Percentiles rank a stretch among this genome's conserved stretches.
These are phyloP conservation scores for Phaffia australis DNA, from an alignment of 768 basidiomycete genomes.

Conservation along the genomic window DNA sequence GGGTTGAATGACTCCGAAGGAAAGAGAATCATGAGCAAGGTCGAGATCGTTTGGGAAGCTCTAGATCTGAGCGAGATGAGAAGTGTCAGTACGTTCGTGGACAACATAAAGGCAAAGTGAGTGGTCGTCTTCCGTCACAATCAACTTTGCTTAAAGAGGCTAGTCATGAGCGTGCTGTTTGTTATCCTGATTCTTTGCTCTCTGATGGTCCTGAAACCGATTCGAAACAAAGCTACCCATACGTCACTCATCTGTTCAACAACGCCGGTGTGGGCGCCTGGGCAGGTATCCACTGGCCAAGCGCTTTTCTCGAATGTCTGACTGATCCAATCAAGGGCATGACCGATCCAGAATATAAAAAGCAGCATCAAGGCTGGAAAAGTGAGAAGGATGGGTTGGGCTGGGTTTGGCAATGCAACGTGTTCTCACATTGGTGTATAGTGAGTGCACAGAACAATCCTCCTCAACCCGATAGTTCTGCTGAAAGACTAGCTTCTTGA, in stretches of 20 bases:
- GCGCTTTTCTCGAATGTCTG: conserved; percentile 45
- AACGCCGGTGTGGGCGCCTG: conserved; percentile 67
- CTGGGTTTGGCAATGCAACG: conserved; percentile 72
- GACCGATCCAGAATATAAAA: conserved; percentile 49
- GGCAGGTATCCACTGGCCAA: conserved; percentile 46
- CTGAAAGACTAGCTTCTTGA: not conserved
- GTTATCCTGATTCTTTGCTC: conserved; percentile 12
- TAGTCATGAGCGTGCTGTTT: not conserved
- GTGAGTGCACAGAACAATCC: conserved; percentile 43
- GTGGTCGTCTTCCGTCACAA: conserved; percentile 23
- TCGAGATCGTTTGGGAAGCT: conserved; percentile 52
- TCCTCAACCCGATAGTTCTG: not conserved
- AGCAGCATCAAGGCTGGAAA: conserved; percentile 50
- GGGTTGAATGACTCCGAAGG: conserved; percentile 43
- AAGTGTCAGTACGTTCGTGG: conserved; percentile 55
- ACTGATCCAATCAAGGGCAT: conserved; percentile 44
- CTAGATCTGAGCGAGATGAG: conserved; percentile 55
- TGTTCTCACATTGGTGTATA: conserved; percentile 68
- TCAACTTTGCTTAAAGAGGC: not conserved
- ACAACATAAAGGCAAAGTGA: conserved; percentile 49
- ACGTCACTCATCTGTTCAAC: conserved; percentile 66
- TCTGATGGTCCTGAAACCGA: not conserved
- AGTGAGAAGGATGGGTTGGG: conserved; percentile 58
- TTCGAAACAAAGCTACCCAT: conserved; percentile 54
- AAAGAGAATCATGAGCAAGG: conserved; percentile 48